phyloP scores from a whole-genome alignment of 805 yeast genomes.

The Wickerhamomyces bisporus region DNA sequence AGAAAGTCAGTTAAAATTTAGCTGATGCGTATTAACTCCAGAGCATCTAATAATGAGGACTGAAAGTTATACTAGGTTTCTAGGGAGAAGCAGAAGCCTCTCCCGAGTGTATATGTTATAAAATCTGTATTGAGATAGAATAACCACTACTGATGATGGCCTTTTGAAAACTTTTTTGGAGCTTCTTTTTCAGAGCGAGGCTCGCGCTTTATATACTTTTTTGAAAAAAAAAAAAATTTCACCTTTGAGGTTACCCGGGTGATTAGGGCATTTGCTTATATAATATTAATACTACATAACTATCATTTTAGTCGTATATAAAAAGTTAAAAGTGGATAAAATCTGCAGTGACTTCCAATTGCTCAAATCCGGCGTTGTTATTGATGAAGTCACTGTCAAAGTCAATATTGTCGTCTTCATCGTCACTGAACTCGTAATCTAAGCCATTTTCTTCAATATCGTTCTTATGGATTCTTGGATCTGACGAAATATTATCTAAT shows the following conservation, averaged over 20 bases:
- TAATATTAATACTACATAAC: too few species aligned
- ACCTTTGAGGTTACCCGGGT: conserved; percentile 13
- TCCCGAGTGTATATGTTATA: conserved; percentile 43
- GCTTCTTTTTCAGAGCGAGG: conserved; percentile 18
- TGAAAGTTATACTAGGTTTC: conserved; percentile 24
- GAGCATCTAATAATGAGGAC: conserved; percentile 23
- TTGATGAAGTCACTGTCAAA: conserved; percentile 1
- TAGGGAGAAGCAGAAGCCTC: conserved; percentile 11
- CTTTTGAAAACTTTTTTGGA: conserved; percentile 14
- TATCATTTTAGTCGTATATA: background rate
- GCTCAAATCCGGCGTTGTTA: conserved; percentile 1
- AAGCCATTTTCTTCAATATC: conserved; percentile 17
- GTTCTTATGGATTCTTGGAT: conserved; percentile 18
- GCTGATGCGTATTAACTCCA: conserved; percentile 43
- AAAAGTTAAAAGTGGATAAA: conserved; percentile 21
- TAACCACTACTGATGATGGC: conserved; percentile 75
- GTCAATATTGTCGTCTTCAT: conserved; percentile 26
- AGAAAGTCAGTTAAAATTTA: conserved; percentile 65
- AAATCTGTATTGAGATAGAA: conserved; percentile 60
- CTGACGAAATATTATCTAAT: conserved; percentile 12
- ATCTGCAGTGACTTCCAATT: conserved; percentile 22
- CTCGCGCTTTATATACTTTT: conserved; percentile 25
- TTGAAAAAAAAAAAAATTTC: conserved; percentile 4
- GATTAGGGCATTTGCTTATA: conserved; percentile 5
- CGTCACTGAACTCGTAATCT: conserved; percentile 7